phyloP scores from a whole-genome alignment of 768 basidiomycete species.

The Tylopilus sp. region DNA sequence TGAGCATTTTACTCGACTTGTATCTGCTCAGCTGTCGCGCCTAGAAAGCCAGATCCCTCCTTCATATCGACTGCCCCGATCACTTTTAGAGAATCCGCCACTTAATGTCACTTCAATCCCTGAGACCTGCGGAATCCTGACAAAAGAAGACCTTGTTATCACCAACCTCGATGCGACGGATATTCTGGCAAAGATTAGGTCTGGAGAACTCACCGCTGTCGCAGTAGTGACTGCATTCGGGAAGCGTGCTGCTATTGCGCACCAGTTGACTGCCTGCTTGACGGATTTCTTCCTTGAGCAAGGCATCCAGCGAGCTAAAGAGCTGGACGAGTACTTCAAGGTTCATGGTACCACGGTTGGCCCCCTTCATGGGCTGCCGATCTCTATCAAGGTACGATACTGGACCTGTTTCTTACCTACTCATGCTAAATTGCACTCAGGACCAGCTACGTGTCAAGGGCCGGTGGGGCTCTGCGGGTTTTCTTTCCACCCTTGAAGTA shows the following conservation, averaged over 20 bases:
- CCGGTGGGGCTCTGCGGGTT: constrained; percentile 36
- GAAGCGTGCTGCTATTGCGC: constrained; percentile 52
- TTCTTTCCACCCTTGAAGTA: constrained; percentile 23
- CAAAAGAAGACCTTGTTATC: constrained; percentile 31
- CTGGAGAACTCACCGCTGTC: constrained; percentile 34
- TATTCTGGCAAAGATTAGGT: constrained; percentile 27
- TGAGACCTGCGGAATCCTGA: constrained; percentile 30
- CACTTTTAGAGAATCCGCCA: constrained; percentile 20
- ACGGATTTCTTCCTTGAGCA: constrained; percentile 46
- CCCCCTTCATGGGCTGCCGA: constrained; percentile 42
- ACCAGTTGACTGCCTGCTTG: constrained; percentile 41
- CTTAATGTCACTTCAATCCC: constrained; percentile 35
- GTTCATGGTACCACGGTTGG: constrained; percentile 38
- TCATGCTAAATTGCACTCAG: constrained; percentile 14
- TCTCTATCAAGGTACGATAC: constrained; percentile 37
- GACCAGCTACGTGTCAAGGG: constrained; percentile 42
- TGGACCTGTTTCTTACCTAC: background rate
- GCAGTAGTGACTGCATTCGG: constrained; percentile 41
- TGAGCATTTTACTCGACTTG: constrained; percentile 16
- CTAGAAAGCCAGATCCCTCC: constrained; percentile 25
- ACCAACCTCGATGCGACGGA: constrained; percentile 37
- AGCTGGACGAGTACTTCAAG: constrained; percentile 39
- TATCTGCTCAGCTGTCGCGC: constrained; percentile 17
- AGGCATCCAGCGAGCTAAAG: constrained; percentile 35
- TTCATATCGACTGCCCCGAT: constrained; percentile 12